A percentile compares a stretch with the other conserved stretches of the same genome.
These are phyloP conservation scores for Oryza nivara DNA, from an alignment of 176 grass and related monocot species.

Conservation along the genomic window DNA sequence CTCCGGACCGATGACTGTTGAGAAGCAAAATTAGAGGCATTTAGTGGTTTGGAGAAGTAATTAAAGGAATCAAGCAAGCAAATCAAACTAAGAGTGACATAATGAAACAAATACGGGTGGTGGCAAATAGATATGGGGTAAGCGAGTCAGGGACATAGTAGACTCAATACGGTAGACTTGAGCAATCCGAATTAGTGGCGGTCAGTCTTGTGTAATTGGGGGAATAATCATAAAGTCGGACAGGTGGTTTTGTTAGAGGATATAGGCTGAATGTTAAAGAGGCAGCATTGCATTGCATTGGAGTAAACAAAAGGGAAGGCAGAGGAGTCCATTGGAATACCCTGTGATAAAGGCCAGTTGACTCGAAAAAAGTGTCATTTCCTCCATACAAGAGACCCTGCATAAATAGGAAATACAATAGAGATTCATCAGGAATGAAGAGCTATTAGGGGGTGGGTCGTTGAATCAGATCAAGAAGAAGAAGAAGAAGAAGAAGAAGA, in stretches of 20 bases:
- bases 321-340: conserved; percentile 37
- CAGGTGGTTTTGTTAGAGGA: too few relatives aligned
- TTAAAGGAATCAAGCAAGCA: neutral
- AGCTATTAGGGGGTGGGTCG: neutral
- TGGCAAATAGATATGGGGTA: neutral
- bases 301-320: neutral
- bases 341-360: conserved; percentile 79
- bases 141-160: too few relatives aligned
- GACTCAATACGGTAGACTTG: too few relatives aligned
- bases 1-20: conserved; percentile 73
- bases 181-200: too few relatives aligned
- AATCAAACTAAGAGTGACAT: too few relatives aligned
- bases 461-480: neutral
- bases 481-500: neutral
- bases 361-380: conserved; percentile 85
- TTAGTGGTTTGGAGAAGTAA: neutral
- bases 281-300: neutral
- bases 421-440: neutral
- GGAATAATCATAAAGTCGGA: too few relatives aligned
- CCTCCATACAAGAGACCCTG: conserved; percentile 84
- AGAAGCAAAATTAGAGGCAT: conserved; percentile 26
- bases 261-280: too few relatives aligned
- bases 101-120: neutral
- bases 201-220: too few relatives aligned
- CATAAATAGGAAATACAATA: neutral